Evolutionary conservation across 2,329 filamentous ascomycete genomes (phyloP).

Genomic region (Aspergillus ibericus): DNA sequence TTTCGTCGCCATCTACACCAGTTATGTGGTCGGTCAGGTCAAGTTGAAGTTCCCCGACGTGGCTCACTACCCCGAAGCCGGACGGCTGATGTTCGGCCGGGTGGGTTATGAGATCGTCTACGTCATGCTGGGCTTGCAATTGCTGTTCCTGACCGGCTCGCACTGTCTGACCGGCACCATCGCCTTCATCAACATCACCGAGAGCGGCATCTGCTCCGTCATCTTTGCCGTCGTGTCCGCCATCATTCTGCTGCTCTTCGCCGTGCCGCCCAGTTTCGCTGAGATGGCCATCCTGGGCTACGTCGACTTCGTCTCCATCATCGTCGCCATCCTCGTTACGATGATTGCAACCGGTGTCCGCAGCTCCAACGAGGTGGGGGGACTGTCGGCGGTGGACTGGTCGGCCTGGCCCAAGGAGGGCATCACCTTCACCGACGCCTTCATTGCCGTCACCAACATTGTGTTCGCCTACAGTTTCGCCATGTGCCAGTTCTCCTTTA

Average conservation of each 20-base stretch:
- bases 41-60: conserved; percentile 41
- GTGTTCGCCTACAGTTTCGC: conserved; percentile 48
- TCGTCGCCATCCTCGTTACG: conserved; percentile 37
- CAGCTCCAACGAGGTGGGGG: conserved; percentile 24
- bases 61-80: conserved; percentile 47
- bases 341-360: conserved; percentile 37
- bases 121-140: conserved; percentile 45
- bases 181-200: conserved; percentile 45
- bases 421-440: conserved; percentile 34
- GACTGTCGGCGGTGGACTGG: conserved; percentile 29
- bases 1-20: conserved; percentile 44
- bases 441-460: conserved; percentile 38
- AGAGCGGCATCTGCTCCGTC: conserved; percentile 42
- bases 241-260: conserved; percentile 33
- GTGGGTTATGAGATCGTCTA: conserved; percentile 46
- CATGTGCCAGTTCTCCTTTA: conserved; percentile 29
- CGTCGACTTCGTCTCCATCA: conserved; percentile 38
- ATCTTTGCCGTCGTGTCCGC: conserved; percentile 47
- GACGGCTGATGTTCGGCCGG: conserved; percentile 43
- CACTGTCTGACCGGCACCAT: conserved; percentile 49
- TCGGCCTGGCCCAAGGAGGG: conserved; percentile 31
- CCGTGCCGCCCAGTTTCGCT: conserved; percentile 38
- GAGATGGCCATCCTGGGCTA: conserved; percentile 42
- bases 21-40: conserved; percentile 43
- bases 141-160: conserved; percentile 46